Evolutionary conservation across 345 rosid species (phyloP).

Genomic region (Pistacia vera): DNA sequence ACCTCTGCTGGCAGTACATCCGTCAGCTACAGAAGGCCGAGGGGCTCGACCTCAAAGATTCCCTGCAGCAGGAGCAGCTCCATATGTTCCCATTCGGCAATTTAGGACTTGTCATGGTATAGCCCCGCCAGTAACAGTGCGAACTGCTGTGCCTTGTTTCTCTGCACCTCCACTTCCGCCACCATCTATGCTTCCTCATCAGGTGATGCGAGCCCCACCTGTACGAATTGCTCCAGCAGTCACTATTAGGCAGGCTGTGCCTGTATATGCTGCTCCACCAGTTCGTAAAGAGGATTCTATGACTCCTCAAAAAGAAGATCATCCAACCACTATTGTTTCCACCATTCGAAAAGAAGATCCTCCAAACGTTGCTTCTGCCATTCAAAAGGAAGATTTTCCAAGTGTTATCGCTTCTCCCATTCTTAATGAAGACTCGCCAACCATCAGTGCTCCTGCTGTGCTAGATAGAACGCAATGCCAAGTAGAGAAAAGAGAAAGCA

Average conservation of each 20-base stretch:
- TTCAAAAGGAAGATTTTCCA: neutral
- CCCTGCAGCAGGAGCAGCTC: slow-evolving; percentile 75
- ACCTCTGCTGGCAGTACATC: slow-evolving; percentile 21
- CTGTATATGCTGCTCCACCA: slow-evolving; percentile 68
- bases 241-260: slow-evolving; percentile 70
- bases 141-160: slow-evolving; percentile 78
- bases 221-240: slow-evolving; percentile 68
- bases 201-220: slow-evolving; percentile 39
- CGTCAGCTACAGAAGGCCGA: slow-evolving; percentile 40
- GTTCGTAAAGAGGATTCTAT: slow-evolving; percentile 29
- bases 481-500: slow-evolving; percentile 35
- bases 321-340: slow-evolving; percentile 2
- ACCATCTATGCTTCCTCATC: slow-evolving; percentile 42
- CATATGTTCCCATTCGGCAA: slow-evolving; percentile 80
- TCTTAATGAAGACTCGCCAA: slow-evolving; percentile 24
- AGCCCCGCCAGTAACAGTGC: slow-evolving; percentile 88
- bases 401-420: neutral
- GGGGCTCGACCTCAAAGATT: slow-evolving; percentile 49
- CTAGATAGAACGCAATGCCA: slow-evolving; percentile 15
- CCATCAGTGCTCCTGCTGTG: slow-evolving; percentile 15
- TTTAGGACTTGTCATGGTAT: slow-evolving; percentile 62
- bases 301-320: slow-evolving; percentile 37
- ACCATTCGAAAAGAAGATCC: slow-evolving; percentile 33
- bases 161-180: slow-evolving; percentile 77
- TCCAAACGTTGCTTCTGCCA: neutral